phyloP scores from a whole-genome alignment of 2,329 filamentous ascomycete species.

The Fusarium aywerte region DNA sequence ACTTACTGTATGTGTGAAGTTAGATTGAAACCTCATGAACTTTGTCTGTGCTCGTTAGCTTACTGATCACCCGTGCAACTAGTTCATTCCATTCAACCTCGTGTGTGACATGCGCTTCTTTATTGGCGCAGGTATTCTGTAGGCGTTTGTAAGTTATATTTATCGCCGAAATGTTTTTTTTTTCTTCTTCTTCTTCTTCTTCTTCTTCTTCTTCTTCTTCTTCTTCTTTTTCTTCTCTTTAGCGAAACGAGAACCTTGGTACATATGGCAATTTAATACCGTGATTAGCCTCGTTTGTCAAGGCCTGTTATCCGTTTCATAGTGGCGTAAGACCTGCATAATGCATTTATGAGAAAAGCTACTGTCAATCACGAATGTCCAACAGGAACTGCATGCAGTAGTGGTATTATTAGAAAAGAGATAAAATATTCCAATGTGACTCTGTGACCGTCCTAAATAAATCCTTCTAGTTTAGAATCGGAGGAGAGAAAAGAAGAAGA shows the following conservation, averaged over 20 bases:
- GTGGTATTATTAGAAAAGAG: too few relatives aligned
- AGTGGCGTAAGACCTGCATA: conserved; percentile 3
- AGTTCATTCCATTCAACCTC: conserved; percentile 24
- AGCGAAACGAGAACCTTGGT: too few relatives aligned
- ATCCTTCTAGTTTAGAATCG: too few relatives aligned
- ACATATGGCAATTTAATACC: conserved; percentile 6
- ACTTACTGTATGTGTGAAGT: neutral
- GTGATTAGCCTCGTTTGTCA: conserved; percentile 10
- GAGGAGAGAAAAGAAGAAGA: too few relatives aligned
- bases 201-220: too few relatives aligned
- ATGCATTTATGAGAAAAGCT: neutral
- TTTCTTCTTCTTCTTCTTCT: too few relatives aligned
- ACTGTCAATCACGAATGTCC: conserved; percentile 2
- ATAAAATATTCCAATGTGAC: too few relatives aligned
- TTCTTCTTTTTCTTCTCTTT: too few relatives aligned
- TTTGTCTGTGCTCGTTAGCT: conserved; percentile 33
- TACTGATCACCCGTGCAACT: conserved; percentile 16
- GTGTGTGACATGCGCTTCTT: conserved; percentile 16
- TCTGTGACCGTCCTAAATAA: too few relatives aligned
- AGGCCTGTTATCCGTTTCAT: neutral
- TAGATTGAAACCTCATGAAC: neutral
- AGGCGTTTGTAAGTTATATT: too few relatives aligned
- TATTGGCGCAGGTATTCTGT: conserved; percentile 17
- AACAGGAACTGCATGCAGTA: too few relatives aligned
- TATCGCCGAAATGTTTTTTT: too few relatives aligned